Percentiles rank a stretch among this genome's conserved stretches.
Evolutionary conservation across 495 filamentous ascomycete genomes (phyloP).

Genomic region (Hypomontagnella submonticulosa): DNA sequence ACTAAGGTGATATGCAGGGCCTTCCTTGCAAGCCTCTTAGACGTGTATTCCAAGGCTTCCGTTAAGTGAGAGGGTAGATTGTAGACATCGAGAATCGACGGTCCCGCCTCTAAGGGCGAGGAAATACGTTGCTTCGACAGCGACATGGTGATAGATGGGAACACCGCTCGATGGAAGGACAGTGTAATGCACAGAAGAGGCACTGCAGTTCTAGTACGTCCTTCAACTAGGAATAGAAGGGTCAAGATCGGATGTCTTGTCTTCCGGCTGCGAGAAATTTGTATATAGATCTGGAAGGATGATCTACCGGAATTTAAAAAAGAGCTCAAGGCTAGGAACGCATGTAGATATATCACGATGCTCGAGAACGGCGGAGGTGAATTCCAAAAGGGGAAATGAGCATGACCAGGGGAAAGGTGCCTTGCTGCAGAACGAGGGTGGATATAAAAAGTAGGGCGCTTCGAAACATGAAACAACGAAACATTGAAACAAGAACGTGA

Average conservation of each 20-base stretch:
- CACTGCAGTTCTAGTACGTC: not conserved
- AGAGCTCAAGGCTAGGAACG: slow-evolving; percentile 6
- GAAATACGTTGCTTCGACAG: slow-evolving; percentile 62
- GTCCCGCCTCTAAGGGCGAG: slow-evolving; percentile 64
- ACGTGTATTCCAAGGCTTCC: slow-evolving; percentile 62
- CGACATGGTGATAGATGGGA: slow-evolving; percentile 42
- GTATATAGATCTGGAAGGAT: slow-evolving; percentile 28
- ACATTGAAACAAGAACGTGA: slow-evolving; percentile 37
- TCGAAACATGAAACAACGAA: slow-evolving; percentile 48
- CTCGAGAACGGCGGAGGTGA: slow-evolving; percentile 3
- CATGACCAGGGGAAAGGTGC: slow-evolving; percentile 6
- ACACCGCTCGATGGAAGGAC: slow-evolving; percentile 3
- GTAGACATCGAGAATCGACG: slow-evolving; percentile 59
- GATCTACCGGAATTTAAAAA: slow-evolving; percentile 9
- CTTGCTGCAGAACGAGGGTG: slow-evolving; percentile 12
- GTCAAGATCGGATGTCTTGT: slow-evolving; percentile 16
- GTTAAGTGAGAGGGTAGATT: slow-evolving; percentile 58
- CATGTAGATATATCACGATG: slow-evolving; percentile 28
- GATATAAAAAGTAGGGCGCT: slow-evolving; percentile 45
- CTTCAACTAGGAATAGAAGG: slow-evolving; percentile 23
- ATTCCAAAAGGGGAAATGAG: slow-evolving; percentile 24
- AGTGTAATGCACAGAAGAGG: slow-evolving; percentile 4
- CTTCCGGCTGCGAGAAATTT: slow-evolving; percentile 15
- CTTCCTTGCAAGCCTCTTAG: slow-evolving; percentile 60
- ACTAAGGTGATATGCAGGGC: slow-evolving; percentile 59